Percentiles rank a stretch among this genome's conserved stretches.
These are phyloP conservation scores for Colletotrichum theobromicola DNA, from an alignment of 2,329 filamentous ascomycete genomes.

Conservation along the genomic window DNA sequence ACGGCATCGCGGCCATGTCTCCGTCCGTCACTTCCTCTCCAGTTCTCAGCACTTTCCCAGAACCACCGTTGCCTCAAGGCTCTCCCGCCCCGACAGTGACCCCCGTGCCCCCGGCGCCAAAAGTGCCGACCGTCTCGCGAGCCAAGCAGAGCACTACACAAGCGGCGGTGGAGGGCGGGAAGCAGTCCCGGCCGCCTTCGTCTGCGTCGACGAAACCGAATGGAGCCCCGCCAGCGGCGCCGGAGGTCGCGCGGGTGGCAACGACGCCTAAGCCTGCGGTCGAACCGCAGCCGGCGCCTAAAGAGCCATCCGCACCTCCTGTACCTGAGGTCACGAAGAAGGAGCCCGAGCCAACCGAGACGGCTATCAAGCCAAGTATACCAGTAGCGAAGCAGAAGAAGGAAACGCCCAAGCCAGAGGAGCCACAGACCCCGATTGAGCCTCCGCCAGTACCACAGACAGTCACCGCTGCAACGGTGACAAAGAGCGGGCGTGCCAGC, in stretches of 20 bases:
- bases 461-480: conserved; percentile 50
- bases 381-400: conserved; percentile 43
- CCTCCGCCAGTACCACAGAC: conserved; percentile 47
- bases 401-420: conserved; percentile 44
- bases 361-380: conserved; percentile 26
- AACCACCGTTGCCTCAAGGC: conserved; percentile 56
- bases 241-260: conserved; percentile 38
- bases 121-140: conserved; percentile 64
- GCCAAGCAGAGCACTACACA: conserved; percentile 77
- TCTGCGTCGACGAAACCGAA: conserved; percentile 65
- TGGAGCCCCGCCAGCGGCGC: conserved; percentile 45
- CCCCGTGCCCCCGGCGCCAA: conserved; percentile 3
- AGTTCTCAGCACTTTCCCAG: conserved; percentile 71
- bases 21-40: conserved; percentile 79
- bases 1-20: conserved; percentile 58
- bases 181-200: conserved; percentile 59
- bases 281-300: conserved; percentile 24
- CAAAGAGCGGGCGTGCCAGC: conserved; percentile 70
- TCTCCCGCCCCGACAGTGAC: conserved; percentile 63
- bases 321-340: conserved; percentile 24
- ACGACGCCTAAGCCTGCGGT: conserved; percentile 2
- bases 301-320: conserved; percentile 26
- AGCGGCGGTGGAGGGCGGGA: conserved; percentile 59
- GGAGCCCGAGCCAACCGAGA: conserved; percentile 28
- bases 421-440: conserved; percentile 34